Evolutionary conservation across 768 basidiomycete species (phyloP), one percentile per base, ranked within the genome.

Genomic region (Termitomyces sp.): DNA sequence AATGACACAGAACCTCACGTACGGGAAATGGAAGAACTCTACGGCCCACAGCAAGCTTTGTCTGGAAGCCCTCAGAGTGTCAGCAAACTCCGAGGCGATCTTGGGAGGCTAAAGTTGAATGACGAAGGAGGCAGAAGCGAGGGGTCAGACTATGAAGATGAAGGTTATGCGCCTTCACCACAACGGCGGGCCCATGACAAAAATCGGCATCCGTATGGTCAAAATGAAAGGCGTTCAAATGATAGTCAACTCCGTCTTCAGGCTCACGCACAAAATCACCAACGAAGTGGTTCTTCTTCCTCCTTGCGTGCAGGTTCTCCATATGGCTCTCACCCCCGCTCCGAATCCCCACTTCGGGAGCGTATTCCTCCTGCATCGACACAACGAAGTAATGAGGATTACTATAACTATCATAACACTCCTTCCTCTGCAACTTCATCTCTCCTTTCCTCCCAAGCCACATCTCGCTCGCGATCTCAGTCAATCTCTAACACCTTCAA

Each of bases 141-240:
- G 56, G 84, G 79, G 4, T 91, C 90, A 0, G 85, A 90, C 18
- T 88, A 88, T 60, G 86, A 81, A 49, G 85, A 89, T 58, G 84
- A 83, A 65, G 79, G 79, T 40, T 82, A 83, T 65, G 76, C 77
- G 7, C 74, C 76, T 33, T 79, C 82, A 38, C 75, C 79, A 3
- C 78, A 79, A 61, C 72, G 71, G 46, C 73, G 73, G 58, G 64
- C 70, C 12, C 70, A 74, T 57, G 78, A 80, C 33, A 70, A 67
- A 5, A 66, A 72, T 54, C 74, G 70, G 6, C 80, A 81, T 63
- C 72, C 84, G 12, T 79, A 82, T 66, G 58, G 68, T 42, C 73
- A 72, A 49, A 62, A 63, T 52, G 76, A 75, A n/a, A 73, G 75
- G 35, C 72, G 75, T 51, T 74, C 78, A n/a, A 73, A 74, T 35